phyloP scores from a whole-genome alignment of 2,329 filamentous ascomycete species.

The Massarina eburnea region DNA sequence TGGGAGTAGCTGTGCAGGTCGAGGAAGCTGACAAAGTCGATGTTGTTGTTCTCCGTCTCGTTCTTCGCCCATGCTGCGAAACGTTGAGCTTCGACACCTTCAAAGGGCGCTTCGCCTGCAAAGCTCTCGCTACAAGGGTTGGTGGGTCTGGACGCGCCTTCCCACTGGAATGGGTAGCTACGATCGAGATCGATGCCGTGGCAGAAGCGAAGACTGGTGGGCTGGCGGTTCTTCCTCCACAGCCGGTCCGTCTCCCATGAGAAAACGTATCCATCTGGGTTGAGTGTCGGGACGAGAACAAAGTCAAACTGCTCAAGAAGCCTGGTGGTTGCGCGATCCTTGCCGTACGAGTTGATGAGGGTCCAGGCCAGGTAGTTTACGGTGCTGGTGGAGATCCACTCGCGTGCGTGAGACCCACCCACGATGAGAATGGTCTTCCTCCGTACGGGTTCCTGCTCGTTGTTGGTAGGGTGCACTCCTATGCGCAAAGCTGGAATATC shows the following conservation, averaged over 20 bases:
- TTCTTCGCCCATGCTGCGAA: conserved; percentile 83
- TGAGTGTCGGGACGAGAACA: conserved; percentile 83
- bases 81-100: conserved; percentile 74
- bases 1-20: conserved; percentile 96
- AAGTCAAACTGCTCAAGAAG: conserved; percentile 84
- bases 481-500: conserved; percentile 82
- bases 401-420: conserved; percentile 87
- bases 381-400: conserved; percentile 94
- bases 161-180: conserved; percentile 83
- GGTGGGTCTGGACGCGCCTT: conserved; percentile 60
- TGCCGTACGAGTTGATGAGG: conserved; percentile 80
- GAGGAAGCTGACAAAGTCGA: conserved; percentile 78
- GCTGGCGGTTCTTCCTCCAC: conserved; percentile 92
- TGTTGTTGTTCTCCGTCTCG: conserved; percentile 69
- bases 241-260: conserved; percentile 89
- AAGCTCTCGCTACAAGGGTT: conserved; percentile 94
- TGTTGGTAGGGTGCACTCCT: conserved; percentile 60
- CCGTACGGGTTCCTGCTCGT: conserved; percentile 48
- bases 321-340: conserved; percentile 68
- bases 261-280: conserved; percentile 93
- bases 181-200: conserved; percentile 87
- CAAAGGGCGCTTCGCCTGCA: conserved; percentile 79
- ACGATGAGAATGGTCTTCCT: conserved; percentile 80
- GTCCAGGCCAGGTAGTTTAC: conserved; percentile 90
- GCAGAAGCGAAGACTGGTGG: conserved; percentile 80